A percentile compares a stretch with the other conserved stretches of the same genome.
These are phyloP conservation scores for Penicillium manginii DNA, from an alignment of 495 filamentous ascomycete genomes.

Conservation along the genomic window DNA sequence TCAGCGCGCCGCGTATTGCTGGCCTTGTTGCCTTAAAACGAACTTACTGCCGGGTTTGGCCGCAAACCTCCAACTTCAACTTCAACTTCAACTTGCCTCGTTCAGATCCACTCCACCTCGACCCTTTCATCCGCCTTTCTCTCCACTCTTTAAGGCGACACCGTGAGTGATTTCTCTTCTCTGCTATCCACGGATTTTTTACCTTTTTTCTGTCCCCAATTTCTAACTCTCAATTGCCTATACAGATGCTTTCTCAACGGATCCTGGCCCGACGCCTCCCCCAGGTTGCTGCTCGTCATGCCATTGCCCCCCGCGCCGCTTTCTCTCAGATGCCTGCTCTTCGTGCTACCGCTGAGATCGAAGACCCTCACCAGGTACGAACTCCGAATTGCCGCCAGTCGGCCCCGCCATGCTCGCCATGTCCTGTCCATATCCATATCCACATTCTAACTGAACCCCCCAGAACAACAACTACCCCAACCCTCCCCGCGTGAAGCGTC, in stretches of 20 bases:
- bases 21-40: slow-evolving; percentile 20
- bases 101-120: slow-evolving; percentile 27
- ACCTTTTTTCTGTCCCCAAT: slow-evolving; percentile 5
- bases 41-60: slow-evolving; percentile 6
- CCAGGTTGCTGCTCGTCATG: slow-evolving; percentile 48
- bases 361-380: slow-evolving; percentile 78
- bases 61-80: slow-evolving; percentile 44
- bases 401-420: not conserved
- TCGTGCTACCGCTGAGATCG: slow-evolving; percentile 57
- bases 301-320: slow-evolving; percentile 55
- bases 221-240: slow-evolving; percentile 24
- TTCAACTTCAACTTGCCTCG: slow-evolving; percentile 23
- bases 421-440: not conserved
- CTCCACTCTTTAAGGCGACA: slow-evolving; percentile 34
- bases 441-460: slow-evolving; percentile 16
- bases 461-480: slow-evolving; percentile 95
- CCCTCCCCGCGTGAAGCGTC: slow-evolving; percentile 79
- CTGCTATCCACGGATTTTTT: not conserved
- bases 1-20: slow-evolving; percentile 35
- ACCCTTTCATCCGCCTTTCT: slow-evolving; percentile 32
- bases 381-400: not conserved
- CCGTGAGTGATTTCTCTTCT: slow-evolving; percentile 25
- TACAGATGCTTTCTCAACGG: slow-evolving; percentile 69
- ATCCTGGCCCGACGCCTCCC: slow-evolving; percentile 55
- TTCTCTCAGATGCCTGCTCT: slow-evolving; percentile 55